Evolutionary conservation across 2,329 filamentous ascomycete genomes (phyloP).

Genomic region (Mollisia scopiformis): DNA sequence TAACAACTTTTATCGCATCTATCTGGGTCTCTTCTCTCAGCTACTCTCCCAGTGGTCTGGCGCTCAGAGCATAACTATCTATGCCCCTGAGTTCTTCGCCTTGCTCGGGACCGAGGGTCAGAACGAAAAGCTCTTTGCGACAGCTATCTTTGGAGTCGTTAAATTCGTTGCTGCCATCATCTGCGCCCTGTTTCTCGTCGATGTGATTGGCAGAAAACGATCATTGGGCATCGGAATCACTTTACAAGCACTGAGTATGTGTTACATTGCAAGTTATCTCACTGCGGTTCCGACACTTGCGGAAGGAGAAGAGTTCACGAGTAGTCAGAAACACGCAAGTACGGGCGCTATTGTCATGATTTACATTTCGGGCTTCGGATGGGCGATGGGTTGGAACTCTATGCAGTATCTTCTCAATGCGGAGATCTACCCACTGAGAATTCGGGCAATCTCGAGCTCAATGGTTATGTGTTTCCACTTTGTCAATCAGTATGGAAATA

Average conservation of each 20-base stretch:
- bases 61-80: conserved; percentile 74
- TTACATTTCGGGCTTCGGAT: conserved; percentile 68
- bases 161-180: conserved; percentile 69
- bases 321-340: conserved; percentile 56
- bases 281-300: conserved; percentile 63
- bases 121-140: conserved; percentile 72
- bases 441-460: conserved; percentile 72
- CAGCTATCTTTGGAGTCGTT: conserved; percentile 75
- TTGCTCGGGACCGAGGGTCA: conserved; percentile 71
- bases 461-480: conserved; percentile 80
- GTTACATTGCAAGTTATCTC: conserved; percentile 65
- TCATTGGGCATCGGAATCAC: conserved; percentile 62
- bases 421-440: conserved; percentile 75
- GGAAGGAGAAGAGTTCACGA: conserved; percentile 47
- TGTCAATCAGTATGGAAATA: conserved; percentile 77
- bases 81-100: conserved; percentile 73
- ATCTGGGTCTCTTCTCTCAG: conserved; percentile 69
- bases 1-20: conserved; percentile 74
- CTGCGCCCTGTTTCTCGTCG: conserved; percentile 79
- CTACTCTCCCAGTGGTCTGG: conserved; percentile 75
- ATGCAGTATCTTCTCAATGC: conserved; percentile 81
- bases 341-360: conserved; percentile 75
- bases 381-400: conserved; percentile 74
- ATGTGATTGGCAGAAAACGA: conserved; percentile 76
- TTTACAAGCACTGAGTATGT: conserved; percentile 62